Evolutionary conservation across 2,329 filamentous ascomycete genomes (phyloP), one percentile per base, ranked within the genome.

Genomic region (Ascochyta koolunga): DNA sequence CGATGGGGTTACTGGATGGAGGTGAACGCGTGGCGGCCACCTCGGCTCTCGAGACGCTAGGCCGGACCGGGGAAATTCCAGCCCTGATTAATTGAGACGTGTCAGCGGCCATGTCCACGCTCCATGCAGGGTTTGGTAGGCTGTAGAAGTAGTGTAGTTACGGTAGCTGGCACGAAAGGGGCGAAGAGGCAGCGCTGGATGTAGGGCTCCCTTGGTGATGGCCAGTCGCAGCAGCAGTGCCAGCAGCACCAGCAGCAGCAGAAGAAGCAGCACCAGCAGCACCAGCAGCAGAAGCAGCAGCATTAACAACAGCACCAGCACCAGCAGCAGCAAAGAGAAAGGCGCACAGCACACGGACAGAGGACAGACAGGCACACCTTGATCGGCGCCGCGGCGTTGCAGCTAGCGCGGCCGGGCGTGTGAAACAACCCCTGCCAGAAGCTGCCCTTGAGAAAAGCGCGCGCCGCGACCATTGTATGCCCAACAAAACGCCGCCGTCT

Each of bases 391-490:
- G 50, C 35, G 31, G 50, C 27, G 18, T 16, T 37, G 50, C 18
- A 27, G 15, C 35, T 54, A 54, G 51, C 45, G 51, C 45, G 45
- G 15, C 51, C 32, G 45, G 35, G n/a, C 33, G 40, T 36, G 51
- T 54, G 51, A 54, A 54, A 45, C 45, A 37, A 42, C 45, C 40
- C 51, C 51, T 54, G 51, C 51, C 38, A 25, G 16, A 45, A 40
- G 25, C 51, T 50, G 45, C 51, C 51, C 51, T 54, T 45, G 51
- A 52, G 36, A 37, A 54, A 54, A 54, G 40, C 40, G 27, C 40
- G 40, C 35, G 33, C 27, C 24, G n/a, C 2, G n/a, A n/a, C n/a
- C n/a, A n/a, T n/a, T n/a, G 21, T 35, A 39, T 19, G 46, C 51
- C 41, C 51, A 54, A 54, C 45, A 54, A 54, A 54, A 54, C 29